A percentile compares a stretch with the other conserved stretches of the same genome.
phyloP scores from a whole-genome alignment of 2,329 filamentous ascomycete species.

The Anisogramma anomala region DNA sequence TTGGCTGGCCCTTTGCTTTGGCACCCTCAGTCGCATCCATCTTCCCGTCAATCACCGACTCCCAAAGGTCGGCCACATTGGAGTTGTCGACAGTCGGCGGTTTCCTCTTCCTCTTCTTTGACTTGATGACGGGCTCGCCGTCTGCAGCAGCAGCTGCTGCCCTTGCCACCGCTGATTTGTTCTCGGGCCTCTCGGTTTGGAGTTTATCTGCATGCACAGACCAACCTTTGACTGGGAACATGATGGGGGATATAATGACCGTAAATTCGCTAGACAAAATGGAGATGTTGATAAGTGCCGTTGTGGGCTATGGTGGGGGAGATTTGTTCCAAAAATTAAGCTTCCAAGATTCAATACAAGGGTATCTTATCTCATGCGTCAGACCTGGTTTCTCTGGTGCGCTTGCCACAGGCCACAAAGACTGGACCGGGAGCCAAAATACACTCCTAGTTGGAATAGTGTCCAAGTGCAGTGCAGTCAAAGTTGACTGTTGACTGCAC shows the following conservation, averaged over 20 bases:
- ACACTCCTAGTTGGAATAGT: too few relatives aligned
- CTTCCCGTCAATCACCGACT: conserved; percentile 64
- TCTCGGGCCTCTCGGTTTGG: conserved; percentile 49
- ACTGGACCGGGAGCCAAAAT: too few relatives aligned
- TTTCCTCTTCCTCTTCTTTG: conserved; percentile 48
- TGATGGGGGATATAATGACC: conserved; percentile 23
- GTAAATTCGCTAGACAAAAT: neutral
- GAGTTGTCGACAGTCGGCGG: conserved; percentile 45
- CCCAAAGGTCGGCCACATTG: conserved; percentile 71
- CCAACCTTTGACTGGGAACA: conserved; percentile 96
- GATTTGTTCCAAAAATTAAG: too few relatives aligned
- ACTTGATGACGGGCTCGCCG: conserved; percentile 30
- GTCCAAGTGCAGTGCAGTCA: too few relatives aligned
- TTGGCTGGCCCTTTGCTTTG: conserved; percentile 13
- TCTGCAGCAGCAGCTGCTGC: conserved; percentile 23
- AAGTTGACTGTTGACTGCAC: too few relatives aligned
- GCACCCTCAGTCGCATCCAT: conserved; percentile 24
- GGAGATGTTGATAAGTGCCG: neutral
- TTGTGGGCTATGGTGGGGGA: too few relatives aligned
- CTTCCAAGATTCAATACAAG: too few relatives aligned
- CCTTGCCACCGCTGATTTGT: conserved; percentile 15
- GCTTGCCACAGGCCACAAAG: too few relatives aligned
- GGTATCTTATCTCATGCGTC: too few relatives aligned
- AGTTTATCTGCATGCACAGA: conserved; percentile 62
- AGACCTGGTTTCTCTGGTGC: too few relatives aligned